Percentiles rank a stretch among this genome's conserved stretches.
phyloP scores from a whole-genome alignment of 2,329 filamentous ascomycete species.

The Onygena corvina region DNA sequence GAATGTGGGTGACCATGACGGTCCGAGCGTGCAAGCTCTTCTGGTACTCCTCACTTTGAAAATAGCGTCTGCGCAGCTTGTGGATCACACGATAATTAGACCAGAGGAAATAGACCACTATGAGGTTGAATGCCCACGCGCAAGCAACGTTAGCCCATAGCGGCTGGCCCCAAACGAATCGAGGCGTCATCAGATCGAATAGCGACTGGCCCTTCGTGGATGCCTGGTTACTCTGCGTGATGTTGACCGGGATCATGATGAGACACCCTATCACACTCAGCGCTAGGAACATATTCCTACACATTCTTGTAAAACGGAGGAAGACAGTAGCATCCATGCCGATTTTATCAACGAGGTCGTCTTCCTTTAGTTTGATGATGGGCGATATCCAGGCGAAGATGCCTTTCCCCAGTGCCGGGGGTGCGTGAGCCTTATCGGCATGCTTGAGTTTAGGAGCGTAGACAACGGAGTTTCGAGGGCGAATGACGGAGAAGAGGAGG shows the following conservation, averaged over 20 bases:
- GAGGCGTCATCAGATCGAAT: slow-evolving; percentile 40
- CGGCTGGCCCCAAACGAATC: slow-evolving; percentile 37
- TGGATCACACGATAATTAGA: slow-evolving; percentile 71
- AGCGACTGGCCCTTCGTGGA: slow-evolving; percentile 19
- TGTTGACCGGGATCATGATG: slow-evolving; percentile 72
- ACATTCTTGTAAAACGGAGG: slow-evolving; percentile 79
- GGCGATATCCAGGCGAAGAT: slow-evolving; percentile 77
- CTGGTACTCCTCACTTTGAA: slow-evolving; percentile 78
- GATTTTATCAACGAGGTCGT: slow-evolving; percentile 64
- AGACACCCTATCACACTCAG: slow-evolving; percentile 60
- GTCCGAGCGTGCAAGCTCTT: slow-evolving; percentile 65
- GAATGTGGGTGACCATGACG: slow-evolving; percentile 59
- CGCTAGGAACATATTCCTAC: slow-evolving; percentile 72
- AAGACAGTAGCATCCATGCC: slow-evolving; percentile 89
- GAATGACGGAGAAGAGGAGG: slow-evolving; percentile 72
- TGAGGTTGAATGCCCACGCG: slow-evolving; percentile 57
- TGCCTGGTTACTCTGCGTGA: slow-evolving; percentile 39
- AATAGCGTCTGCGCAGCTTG: slow-evolving; percentile 61
- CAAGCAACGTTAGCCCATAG: slow-evolving; percentile 50
- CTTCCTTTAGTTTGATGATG: slow-evolving; percentile 64
- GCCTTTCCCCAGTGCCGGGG: slow-evolving; percentile 75
- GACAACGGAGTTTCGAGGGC: slow-evolving; percentile 81
- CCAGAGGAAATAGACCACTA: slow-evolving; percentile 74
- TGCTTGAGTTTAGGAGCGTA: slow-evolving; percentile 92
- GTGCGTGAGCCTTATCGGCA: slow-evolving; percentile 78